phyloP scores from a whole-genome alignment of 2,329 filamentous ascomycete genomes.

The Ambrosiella beaveri region DNA sequence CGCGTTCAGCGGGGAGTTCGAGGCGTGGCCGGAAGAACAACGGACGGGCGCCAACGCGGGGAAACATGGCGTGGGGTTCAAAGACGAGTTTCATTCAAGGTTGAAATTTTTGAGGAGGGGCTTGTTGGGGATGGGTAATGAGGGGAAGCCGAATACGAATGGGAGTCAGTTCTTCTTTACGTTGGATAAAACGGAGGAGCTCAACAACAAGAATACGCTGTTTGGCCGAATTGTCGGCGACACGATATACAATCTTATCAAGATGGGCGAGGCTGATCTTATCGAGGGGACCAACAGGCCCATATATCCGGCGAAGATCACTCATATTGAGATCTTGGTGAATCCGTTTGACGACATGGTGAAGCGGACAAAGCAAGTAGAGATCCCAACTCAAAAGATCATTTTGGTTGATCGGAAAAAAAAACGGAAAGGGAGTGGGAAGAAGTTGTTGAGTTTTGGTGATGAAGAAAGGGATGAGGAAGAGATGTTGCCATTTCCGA shows the following conservation, averaged over 20 bases:
- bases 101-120: constrained; percentile 87
- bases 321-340: constrained; percentile 54
- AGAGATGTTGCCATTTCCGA: constrained; percentile 36
- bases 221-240: constrained; percentile 87
- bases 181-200: constrained; percentile 63
- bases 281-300: constrained; percentile 65
- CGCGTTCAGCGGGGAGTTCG: constrained; percentile 52
- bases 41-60: constrained; percentile 44
- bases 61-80: constrained; percentile 41
- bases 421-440: constrained; percentile 52
- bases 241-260: constrained; percentile 88
- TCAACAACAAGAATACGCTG: constrained; percentile 80
- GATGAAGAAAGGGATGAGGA: constrained; percentile 46
- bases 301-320: constrained; percentile 69
- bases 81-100: constrained; percentile 80
- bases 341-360: constrained; percentile 75
- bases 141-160: constrained; percentile 59
- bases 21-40: constrained; percentile 54
- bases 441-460: constrained; percentile 63
- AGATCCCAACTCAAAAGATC: constrained; percentile 23
- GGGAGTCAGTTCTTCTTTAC: constrained; percentile 97
- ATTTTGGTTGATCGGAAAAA: constrained; percentile 34
- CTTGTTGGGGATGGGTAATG: constrained; percentile 90
- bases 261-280: constrained; percentile 78
- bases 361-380: constrained; percentile 36